phyloP scores from a whole-genome alignment of 345 rosid species.

The Eucalyptus marginata region DNA sequence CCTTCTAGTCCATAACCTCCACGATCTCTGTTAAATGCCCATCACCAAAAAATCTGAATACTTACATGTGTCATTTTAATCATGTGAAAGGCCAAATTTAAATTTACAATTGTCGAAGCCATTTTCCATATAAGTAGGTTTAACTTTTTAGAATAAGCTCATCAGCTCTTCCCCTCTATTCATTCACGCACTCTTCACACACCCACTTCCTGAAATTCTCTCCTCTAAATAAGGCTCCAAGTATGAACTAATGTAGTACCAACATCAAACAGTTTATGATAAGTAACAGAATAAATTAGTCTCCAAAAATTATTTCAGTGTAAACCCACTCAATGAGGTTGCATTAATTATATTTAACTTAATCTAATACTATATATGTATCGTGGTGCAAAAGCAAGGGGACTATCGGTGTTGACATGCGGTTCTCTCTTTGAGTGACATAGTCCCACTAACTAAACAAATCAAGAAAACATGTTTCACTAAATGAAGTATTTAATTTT shows the following conservation, averaged over 20 bases:
- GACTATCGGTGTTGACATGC: not conserved
- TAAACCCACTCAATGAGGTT: not conserved
- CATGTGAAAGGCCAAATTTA: not conserved
- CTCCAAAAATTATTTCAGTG: not conserved
- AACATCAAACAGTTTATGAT: fast-evolving
- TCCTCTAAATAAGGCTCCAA: fast-evolving
- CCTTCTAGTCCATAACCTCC: not conserved
- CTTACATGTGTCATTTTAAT: not conserved
- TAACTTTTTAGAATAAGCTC: not conserved
- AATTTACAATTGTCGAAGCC: not conserved
- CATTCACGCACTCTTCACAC: not conserved
- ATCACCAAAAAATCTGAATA: not conserved
- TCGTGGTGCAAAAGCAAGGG: not conserved
- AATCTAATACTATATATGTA: not conserved
- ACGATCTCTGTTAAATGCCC: not conserved
- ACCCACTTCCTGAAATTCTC: not conserved
- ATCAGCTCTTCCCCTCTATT: not conserved
- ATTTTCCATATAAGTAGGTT: not conserved
- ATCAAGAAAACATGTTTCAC: not conserved
- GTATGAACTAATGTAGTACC: not conserved
- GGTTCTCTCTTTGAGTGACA: not conserved
- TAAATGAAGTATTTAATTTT: not conserved
- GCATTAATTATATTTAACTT: not conserved
- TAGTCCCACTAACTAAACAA: not conserved
- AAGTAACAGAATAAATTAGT: not conserved